A percentile compares a stretch with the other conserved stretches of the same genome.
phyloP scores from a whole-genome alignment of 2,329 filamentous ascomycete genomes.

The Chaetomiaceae sp. region DNA sequence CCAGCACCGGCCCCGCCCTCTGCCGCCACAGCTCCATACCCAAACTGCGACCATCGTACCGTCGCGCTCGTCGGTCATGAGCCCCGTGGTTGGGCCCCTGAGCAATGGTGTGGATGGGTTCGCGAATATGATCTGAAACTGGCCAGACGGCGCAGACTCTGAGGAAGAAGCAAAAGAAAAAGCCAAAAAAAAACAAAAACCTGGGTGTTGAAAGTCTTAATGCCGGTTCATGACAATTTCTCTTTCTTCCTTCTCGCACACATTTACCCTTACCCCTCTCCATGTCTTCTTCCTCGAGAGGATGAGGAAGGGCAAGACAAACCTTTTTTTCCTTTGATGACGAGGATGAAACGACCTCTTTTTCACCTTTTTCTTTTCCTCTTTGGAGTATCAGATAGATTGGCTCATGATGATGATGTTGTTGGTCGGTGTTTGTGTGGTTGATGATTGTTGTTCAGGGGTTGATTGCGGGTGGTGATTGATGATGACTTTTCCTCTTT shows the following conservation, averaged over 20 bases:
- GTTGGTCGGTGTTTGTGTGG: too few species aligned
- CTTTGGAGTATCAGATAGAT: too few species aligned
- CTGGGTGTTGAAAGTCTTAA: conserved; percentile 14
- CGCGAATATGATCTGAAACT: conserved; percentile 46
- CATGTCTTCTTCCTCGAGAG: too few species aligned
- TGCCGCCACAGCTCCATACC: conserved; percentile 24
- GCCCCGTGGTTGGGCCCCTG: conserved; percentile 7
- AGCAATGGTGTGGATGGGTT: conserved; percentile 34
- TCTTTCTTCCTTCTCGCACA: too few species aligned
- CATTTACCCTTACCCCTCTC: too few species aligned
- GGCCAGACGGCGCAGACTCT: background rate
- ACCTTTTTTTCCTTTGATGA: too few species aligned
- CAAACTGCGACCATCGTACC: conserved; percentile 28
- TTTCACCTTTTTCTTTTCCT: too few species aligned
- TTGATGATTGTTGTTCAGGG: too few species aligned
- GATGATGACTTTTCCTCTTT: background rate
- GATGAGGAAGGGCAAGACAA: too few species aligned
- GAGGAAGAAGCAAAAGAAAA: background rate
- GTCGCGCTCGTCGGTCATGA: conserved; percentile 31
- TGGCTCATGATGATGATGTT: too few species aligned
- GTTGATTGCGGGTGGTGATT: background rate
- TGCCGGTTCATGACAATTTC: too few species aligned
- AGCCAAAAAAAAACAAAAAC: background rate
- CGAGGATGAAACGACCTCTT: too few species aligned
- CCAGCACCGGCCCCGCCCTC: conserved; percentile 19